Evolutionary conservation across 805 yeast genomes (phyloP).

Genomic region (Saccharomycopsis fermentans): DNA sequence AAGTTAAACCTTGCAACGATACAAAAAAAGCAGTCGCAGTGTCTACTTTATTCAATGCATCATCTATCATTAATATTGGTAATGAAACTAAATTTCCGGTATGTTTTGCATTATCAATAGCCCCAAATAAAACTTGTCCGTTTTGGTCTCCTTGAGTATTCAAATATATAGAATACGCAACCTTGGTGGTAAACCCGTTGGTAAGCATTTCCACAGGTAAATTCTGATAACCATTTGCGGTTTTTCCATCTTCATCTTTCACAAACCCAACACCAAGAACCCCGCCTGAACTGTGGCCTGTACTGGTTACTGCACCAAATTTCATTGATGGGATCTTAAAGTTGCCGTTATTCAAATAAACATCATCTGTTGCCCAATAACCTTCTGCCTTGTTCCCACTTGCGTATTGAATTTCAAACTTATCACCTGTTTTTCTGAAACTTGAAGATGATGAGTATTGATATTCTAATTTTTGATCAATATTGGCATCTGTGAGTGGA

Average conservation of each 20-base stretch:
- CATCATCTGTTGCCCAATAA: slow-evolving; percentile 8
- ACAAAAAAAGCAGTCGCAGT: slow-evolving; percentile 18
- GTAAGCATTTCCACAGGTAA: slow-evolving; percentile 5
- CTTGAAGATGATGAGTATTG: background rate
- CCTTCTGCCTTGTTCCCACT: slow-evolving; percentile 14
- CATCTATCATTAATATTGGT: slow-evolving; percentile 5
- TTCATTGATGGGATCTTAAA: background rate
- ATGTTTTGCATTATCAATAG: slow-evolving; percentile 10
- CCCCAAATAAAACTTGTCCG: slow-evolving; percentile 14
- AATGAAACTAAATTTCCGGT: slow-evolving; percentile 1
- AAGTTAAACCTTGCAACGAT: background rate
- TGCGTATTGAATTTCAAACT: slow-evolving; percentile 7
- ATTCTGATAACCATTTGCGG: slow-evolving; percentile 2
- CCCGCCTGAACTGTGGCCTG: background rate
- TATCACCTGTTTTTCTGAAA: background rate
- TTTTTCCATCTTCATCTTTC: slow-evolving; percentile 3
- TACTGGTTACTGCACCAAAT: slow-evolving; percentile 21
- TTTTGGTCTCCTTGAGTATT: background rate
- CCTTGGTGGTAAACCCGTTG: slow-evolving; percentile 1
- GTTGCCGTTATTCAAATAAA: slow-evolving; percentile 2
- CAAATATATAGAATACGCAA: slow-evolving; percentile 11
- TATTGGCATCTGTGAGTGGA: slow-evolving; percentile 17
- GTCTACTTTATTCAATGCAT: background rate
- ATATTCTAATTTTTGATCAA: background rate
- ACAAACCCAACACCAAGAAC: slow-evolving; percentile 12